Evolutionary conservation across 768 basidiomycete genomes (phyloP), one percentile per base, ranked within the genome.

Genomic region (Phylloporus sp.): DNA sequence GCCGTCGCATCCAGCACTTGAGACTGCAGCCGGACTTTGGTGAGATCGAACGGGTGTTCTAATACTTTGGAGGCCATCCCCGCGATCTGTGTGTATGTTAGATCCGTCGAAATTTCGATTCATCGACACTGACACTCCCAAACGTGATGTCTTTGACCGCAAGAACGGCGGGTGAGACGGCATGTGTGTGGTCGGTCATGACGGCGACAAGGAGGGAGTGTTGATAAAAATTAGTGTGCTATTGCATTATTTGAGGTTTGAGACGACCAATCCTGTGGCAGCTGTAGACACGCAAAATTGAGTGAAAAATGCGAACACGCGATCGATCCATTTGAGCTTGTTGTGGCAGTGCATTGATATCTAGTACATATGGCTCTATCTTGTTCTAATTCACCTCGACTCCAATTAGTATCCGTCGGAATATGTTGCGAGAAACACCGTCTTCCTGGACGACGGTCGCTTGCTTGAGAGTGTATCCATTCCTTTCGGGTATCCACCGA

Each of bases 21-120:
- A 2, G 90, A 81, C 69, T 98, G 95, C 38, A 98, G 77, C 44
- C 95, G 81, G 52, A 97, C 95, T 73, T 97, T 97, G 50, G 92
- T 88, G 31, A 98, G 80, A 70, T 97, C 95, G 62, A 95, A 93
- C 1, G 95, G 95, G 66, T 97, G 92, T 72, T 95, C 94, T 56
- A 97, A 85, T 15, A 93, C 74, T 67, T 86, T 84, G 41, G 93
- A 86, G 9, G 80, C 75, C 76, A 95, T 92, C 23, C 95, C 95
- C 49, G 94, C 91, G 49, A 83, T 70, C 91, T 92, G 43, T 22
- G 23, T 35, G 5, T 20, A 35, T 23, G 41, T 54, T 29, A 44
- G 28, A 50, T 35, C 27, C 10, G 6, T 27, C 29, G 8, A 32
- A 1, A 4, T 22, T 8, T 34, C 13, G 31, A 50, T 18, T 23